Base-by-base conservation (phyloP, 371 early-diverging fungal species). In the Lichtheimia ornata region DNA sequence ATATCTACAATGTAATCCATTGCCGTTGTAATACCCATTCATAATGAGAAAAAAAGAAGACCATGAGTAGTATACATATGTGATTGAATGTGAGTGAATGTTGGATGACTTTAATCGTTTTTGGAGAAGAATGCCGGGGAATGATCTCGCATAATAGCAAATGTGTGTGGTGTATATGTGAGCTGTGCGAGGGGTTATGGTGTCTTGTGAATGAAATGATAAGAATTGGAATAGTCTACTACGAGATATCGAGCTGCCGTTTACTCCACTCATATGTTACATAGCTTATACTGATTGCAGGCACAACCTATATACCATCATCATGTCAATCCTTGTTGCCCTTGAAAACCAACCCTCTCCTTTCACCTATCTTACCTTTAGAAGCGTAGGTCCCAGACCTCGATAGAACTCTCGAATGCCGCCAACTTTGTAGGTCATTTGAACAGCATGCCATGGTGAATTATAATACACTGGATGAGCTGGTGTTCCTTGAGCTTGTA, bases 321-420 rank as follows among this genome's bases (percentile, higher is more conserved):
- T 0, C 9, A 35, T 35, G 35, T 35, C 11, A 35, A 35, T 11
- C 35, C 2, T 35, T 9, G 9, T 35, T 35, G 35, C 9, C 35
- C 35, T 35, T 35, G 35, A 15, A 1, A 9, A 17, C 22, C 47
- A 5, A 5, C 17, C 14, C 0, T 47, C 13, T 45, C 45, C 45
- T 13, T n/a, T 11, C 47, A 7, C n/a, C n/a, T n/a, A 7, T 17
- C 17, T 47, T 72, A 88, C 88, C 82, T 91, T 89, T 47, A 86
- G 59, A 42, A 92, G 67, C 15, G 91, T 88, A 5, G 93, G 91
- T 5, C 79, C 83, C 47, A 93, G 71, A 9, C 97, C 97, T 70
- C 88, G 91, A 89, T 94, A 97, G 61, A 97, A 84, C 2, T 91
- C 91, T 3, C 77, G 60, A n/a, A 87, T 64, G 7, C 94, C 94